A percentile compares a stretch with the other conserved stretches of the same genome.
These are phyloP conservation scores for Phytophthora pistaciae DNA, from an alignment of 352 stramenopile species.

Conservation along the genomic window DNA sequence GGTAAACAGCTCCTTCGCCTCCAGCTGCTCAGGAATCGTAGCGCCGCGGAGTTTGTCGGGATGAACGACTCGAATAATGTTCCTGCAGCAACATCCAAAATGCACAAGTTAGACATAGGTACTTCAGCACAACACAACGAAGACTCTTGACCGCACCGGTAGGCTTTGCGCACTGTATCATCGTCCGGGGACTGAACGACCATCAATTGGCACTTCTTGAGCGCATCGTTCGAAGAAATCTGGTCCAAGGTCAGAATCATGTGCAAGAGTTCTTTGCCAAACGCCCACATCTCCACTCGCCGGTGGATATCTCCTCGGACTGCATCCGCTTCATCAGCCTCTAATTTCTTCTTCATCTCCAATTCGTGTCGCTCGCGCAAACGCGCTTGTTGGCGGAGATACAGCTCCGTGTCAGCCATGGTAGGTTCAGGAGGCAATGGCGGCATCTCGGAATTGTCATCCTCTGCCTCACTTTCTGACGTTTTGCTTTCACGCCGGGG, in stretches of 20 bases:
- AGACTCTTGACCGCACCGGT: slow-evolving; percentile 52
- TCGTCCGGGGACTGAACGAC: slow-evolving; percentile 84
- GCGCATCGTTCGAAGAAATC: slow-evolving; percentile 74
- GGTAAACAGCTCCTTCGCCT: slow-evolving; percentile 89
- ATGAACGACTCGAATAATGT: slow-evolving; percentile 89
- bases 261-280: slow-evolving; percentile 83
- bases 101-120: not conserved
- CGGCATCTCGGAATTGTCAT: slow-evolving; percentile 47
- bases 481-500: slow-evolving; percentile 52
- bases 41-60: slow-evolving; percentile 87
- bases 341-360: slow-evolving; percentile 82
- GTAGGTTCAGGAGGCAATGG: slow-evolving; percentile 80
- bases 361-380: slow-evolving; percentile 84
- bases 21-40: slow-evolving; percentile 80
- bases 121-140: slow-evolving; percentile 8
- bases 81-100: slow-evolving; percentile 42
- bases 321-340: slow-evolving; percentile 83
- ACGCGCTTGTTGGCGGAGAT: slow-evolving; percentile 84
- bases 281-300: slow-evolving; percentile 85
- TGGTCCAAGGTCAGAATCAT: slow-evolving; percentile 90
- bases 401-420: slow-evolving; percentile 76
- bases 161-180: slow-evolving; percentile 86
- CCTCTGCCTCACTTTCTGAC: slow-evolving; percentile 68
- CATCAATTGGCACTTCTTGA: slow-evolving; percentile 81
- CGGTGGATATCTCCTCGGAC: slow-evolving; percentile 82